These are phyloP conservation scores for Acer yangbiense DNA, from an alignment of 345 rosid genomes.

Conservation along the genomic window DNA sequence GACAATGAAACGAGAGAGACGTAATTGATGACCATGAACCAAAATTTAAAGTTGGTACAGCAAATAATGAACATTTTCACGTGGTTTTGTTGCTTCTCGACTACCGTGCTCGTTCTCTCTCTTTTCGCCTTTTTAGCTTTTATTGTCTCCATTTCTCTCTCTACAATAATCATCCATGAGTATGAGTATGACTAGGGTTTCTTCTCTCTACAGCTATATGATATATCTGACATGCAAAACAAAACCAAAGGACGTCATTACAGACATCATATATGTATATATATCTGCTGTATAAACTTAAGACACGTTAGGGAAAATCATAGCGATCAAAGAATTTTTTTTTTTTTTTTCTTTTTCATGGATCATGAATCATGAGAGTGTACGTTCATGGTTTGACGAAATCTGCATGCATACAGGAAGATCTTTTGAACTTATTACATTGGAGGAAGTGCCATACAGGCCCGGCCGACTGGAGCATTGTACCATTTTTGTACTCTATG, in stretches of 20 bases:
- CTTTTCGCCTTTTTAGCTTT: not conserved
- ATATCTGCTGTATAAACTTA: not conserved
- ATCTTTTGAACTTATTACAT: not conserved
- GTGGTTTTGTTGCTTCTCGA: conserved; percentile 24
- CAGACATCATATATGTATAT: not conserved
- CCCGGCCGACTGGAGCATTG: not conserved
- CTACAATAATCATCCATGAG: not conserved
- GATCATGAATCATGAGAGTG: not conserved
- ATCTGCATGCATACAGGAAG: not conserved
- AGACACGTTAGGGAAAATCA: not conserved
- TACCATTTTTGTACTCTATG: not conserved
- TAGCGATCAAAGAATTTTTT: not conserved
- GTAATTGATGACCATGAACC: not conserved
- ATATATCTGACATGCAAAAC: not conserved
- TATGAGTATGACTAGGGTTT: not conserved
- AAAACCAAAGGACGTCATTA: not conserved
- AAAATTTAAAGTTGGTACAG: not conserved
- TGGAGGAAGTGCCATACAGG: not conserved
- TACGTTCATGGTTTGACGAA: not conserved
- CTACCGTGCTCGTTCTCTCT: not conserved
- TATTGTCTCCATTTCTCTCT: not conserved
- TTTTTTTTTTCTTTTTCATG: too few relatives aligned
- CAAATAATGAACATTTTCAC: conserved; percentile 21
- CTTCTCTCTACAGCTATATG: not conserved
- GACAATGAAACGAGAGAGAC: not conserved